Percentiles rank a stretch among this genome's conserved stretches.
Evolutionary conservation across 1,284 basidiomycete species (phyloP).

Genomic region (Papiliotrema laurentii): DNA sequence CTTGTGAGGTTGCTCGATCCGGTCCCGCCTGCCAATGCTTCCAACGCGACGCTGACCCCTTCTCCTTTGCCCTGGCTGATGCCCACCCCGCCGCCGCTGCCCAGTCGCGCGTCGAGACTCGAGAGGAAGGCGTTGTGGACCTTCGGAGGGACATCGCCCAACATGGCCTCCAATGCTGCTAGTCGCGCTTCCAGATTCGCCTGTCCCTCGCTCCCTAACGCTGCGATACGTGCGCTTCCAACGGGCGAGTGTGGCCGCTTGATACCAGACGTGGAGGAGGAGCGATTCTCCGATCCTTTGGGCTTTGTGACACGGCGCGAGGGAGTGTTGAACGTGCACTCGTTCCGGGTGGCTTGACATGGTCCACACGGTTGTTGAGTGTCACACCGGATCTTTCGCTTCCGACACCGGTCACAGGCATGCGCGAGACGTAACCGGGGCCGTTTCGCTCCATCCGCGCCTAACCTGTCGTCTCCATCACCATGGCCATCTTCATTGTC

Average conservation of each 20-base stretch:
- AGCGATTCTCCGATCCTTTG: slow-evolving; percentile 15
- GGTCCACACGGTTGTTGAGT: slow-evolving; percentile 49
- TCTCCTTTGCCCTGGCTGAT: slow-evolving; percentile 36
- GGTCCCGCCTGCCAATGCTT: slow-evolving; percentile 26
- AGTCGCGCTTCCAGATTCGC: slow-evolving; percentile 45
- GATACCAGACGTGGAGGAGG: slow-evolving; percentile 10
- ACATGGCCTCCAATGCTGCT: slow-evolving; percentile 45
- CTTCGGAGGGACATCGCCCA: slow-evolving; percentile 47
- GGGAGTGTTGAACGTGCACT: slow-evolving; percentile 49
- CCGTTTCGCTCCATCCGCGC: slow-evolving; percentile 24
- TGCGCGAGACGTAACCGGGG: slow-evolving; percentile 45
- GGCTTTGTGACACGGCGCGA: slow-evolving; percentile 42
- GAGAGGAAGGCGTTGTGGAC: slow-evolving; percentile 48
- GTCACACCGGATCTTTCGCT: slow-evolving; percentile 47
- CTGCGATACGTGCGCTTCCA: slow-evolving; percentile 1
- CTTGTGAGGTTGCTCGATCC: too few species aligned
- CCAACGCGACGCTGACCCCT: slow-evolving; percentile 33
- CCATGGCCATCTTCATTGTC: not conserved
- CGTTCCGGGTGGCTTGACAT: slow-evolving; percentile 44
- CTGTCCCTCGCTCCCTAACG: slow-evolving; percentile 16
- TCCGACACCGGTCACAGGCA: slow-evolving; percentile 42
- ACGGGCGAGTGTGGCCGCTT: slow-evolving; percentile 19
- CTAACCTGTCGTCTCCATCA: not conserved
- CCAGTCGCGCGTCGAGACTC: slow-evolving; percentile 41
- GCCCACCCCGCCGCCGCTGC: slow-evolving; percentile 38